Percentiles rank a stretch among this genome's conserved stretches.
Conservation (phyloP, 1,284 basidiomycete species). For the Phenoliferia sp. region DNA sequence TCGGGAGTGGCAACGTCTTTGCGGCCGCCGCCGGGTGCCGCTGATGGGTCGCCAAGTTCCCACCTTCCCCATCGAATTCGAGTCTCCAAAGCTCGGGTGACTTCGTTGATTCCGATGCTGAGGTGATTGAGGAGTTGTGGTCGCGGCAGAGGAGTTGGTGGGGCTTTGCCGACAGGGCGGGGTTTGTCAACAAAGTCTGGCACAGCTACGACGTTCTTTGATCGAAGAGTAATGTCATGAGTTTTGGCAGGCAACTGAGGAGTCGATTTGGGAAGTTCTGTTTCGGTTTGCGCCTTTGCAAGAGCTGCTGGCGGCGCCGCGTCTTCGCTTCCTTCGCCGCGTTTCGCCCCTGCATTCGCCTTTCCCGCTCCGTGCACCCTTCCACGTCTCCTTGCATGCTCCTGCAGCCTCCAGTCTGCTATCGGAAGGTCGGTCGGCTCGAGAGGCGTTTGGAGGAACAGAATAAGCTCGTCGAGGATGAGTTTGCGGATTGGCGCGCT, state of each 20-base stretch:
- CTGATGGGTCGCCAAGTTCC: conserved; percentile 22
- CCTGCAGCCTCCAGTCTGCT: conserved; percentile 4
- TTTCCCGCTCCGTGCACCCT: conserved; percentile 1
- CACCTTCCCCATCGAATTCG: conserved; percentile 26
- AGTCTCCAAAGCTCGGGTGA: conserved; percentile 34
- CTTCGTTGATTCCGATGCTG: conserved; percentile 30
- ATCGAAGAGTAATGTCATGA: not conserved
- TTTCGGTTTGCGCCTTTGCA: not conserved
- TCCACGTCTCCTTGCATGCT: conserved; percentile 3
- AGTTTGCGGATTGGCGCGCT: conserved; percentile 10
- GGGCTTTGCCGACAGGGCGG: not conserved
- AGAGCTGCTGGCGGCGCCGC: not conserved
- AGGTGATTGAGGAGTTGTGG: conserved; percentile 17
- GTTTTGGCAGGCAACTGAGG: not conserved
- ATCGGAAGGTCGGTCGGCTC: conserved; percentile 1
- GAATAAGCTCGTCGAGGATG: conserved; percentile 20
- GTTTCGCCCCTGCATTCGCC: not conserved
- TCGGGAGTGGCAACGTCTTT: conserved; percentile 2
- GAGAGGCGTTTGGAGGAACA: not conserved
- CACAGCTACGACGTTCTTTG: not conserved
- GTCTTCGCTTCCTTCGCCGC: not conserved
- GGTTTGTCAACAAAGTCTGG: not conserved
- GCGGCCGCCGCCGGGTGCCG: not conserved
- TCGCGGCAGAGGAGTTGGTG: not conserved
- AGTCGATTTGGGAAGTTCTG: not conserved